Evolutionary conservation across 208 protist genomes (phyloP).

Genomic region (Trypanosomatidae sp.): DNA sequence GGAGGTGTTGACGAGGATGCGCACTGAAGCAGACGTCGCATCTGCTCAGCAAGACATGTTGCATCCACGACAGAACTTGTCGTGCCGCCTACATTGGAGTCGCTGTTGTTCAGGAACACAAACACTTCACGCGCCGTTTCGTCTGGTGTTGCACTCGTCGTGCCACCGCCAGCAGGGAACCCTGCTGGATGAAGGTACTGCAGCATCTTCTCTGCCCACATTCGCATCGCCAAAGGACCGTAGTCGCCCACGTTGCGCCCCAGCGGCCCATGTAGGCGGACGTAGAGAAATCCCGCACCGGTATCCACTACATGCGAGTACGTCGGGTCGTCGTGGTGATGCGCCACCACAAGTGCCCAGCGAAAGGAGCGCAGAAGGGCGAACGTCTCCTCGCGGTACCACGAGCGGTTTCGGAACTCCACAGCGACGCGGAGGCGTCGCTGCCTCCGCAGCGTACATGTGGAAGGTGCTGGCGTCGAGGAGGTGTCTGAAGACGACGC

Average conservation of each 20-base stretch:
- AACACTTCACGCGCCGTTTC: slow-evolving; percentile 48
- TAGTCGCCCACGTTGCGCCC: slow-evolving; percentile 68
- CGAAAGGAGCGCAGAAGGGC: slow-evolving; percentile 44
- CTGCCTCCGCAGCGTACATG: neutral
- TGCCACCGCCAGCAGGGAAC: neutral
- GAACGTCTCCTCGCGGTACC: slow-evolving; percentile 56
- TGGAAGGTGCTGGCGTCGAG: neutral
- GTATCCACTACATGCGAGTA: slow-evolving; percentile 59
- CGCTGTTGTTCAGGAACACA: slow-evolving; percentile 81
- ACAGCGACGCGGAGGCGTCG: slow-evolving; percentile 61
- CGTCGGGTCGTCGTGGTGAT: slow-evolving; percentile 53
- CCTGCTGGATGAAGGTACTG: slow-evolving; percentile 26
- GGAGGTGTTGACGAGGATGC: neutral
- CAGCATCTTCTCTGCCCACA: slow-evolving; percentile 66
- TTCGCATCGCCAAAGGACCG: slow-evolving; percentile 42
- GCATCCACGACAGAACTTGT: slow-evolving; percentile 80
- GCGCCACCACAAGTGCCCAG: slow-evolving; percentile 69
- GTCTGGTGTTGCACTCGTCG: neutral
- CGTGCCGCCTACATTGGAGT: slow-evolving; percentile 64
- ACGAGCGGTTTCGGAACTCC: slow-evolving; percentile 68
- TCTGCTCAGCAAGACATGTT: slow-evolving; percentile 50
- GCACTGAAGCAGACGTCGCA: slow-evolving; percentile 23
- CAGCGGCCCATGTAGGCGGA: slow-evolving; percentile 63
- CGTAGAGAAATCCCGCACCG: slow-evolving; percentile 64
- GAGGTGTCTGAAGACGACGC: neutral